Base-by-base conservation (phyloP, 2,329 filamentous ascomycete species). In the Ophiostoma australiae region DNA sequence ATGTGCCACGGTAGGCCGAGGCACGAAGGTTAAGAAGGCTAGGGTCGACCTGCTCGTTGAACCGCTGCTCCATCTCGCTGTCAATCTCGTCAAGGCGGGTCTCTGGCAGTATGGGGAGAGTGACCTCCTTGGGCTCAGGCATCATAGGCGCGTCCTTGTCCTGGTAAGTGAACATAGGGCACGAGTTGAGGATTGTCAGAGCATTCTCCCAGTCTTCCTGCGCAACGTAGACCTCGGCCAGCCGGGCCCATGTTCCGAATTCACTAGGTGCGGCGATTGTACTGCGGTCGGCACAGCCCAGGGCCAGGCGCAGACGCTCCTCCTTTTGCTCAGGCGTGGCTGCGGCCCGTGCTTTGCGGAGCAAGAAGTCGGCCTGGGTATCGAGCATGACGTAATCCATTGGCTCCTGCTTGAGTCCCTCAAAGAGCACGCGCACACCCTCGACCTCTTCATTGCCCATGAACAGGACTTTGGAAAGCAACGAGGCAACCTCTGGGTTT, bases 141-240 rank as follows among this genome's bases (percentile, higher is more conserved):
- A 98, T 94, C 72, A 95, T 82, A 3, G 95, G 95, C 6, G 93
- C 91, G 79, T 99, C 95, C 80, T 97, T 98, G 81, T 99, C 95
- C 80, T 98, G 95, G 80, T 99, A 98, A 7, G 95, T 99, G 80
- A 99, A 99, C 95, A 99, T 99, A 10, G 95, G 95, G 80, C 95
- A 99, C 23, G 95, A 99, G 81, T 99, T 99, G 69, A 99, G 85
- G 4, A 95, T 98, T 5, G 97, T 89, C 33, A 99, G 86, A 0
- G 95, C 95, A 75, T 98, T 89, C 78, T 98, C 95, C 93, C 95
- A 99, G 78, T 97, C 92, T 79, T 99, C 95, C 81, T 97, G 88
- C 68, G 90, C 88, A 70, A 98, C 92, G 76, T 99, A 99, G 41
- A 98, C 91, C 78, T 98, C 93, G 2, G 94, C 94, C 74, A 99